Base-by-base conservation (phyloP, 2,329 filamentous ascomycete species). In the Xylariaceae sp. region DNA sequence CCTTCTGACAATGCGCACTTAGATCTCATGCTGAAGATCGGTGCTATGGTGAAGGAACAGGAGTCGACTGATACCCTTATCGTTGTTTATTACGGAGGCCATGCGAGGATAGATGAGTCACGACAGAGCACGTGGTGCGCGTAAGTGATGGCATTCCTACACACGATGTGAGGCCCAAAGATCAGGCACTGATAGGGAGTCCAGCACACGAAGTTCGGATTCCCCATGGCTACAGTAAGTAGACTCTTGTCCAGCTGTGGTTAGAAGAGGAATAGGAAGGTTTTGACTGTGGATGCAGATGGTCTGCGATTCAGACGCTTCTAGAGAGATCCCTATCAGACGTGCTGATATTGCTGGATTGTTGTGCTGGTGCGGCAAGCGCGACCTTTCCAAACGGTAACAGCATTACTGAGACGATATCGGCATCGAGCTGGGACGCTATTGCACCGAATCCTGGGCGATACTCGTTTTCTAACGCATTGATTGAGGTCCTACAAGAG, bases 321-420 rank as follows among this genome's bases (percentile, higher is more conserved):
- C 60, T 80, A 8, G 77, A 81, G 55, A 64, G 76, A 34, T 79
- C 76, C 9, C 61, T 69, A 11, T 79, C 76, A 1, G 76, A 80
- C 55, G 73, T 76, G 13, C 61, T 80, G 37, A 79, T 81, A 40
- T 64, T 80, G 1, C 59, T 81, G 12, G 77, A 80, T 53, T 80
- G 77, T 50, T 81, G 77, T 51, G 76, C 77, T 6, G 76, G 76
- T 11, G 77, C 77, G 31, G 77, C 77, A 34, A 79, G 76, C 45
- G 76, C 76, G 12, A 78, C 76, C 1, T 79, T 79, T 38, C 72
- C 75, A 4, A 78, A 68, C 15, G 76, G 77, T 15, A 71, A 70
- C 48, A 79, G 75, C 55, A 78, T 78, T 50, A 81, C 76, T 3
- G 77, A 80, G 59, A 79, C 76, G 8, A 80, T 81, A 48, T 80